Evolutionary conservation across 306 rosid genomes (phyloP), one percentile per base, ranked within the genome.

Genomic region (Lablab purpureus): DNA sequence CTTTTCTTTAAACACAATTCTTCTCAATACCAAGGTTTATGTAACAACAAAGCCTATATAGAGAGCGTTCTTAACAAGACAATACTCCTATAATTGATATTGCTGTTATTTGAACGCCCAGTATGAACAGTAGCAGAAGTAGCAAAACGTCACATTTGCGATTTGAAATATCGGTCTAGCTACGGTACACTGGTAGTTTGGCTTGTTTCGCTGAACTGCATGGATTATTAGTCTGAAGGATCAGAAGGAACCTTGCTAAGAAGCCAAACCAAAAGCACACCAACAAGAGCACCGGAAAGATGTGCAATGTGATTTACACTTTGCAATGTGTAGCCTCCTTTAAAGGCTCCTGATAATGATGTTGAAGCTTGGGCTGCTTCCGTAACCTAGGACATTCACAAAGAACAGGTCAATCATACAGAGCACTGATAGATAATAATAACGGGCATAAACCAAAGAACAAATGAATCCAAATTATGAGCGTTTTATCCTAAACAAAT

Each of bases 321-420:
- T 77, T 86, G 94, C 87, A 91, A 64, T 10, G 90, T 34, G 80
- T 72, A 58, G 80, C 91, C 91, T 59, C 96, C 92, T 0, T 83
- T 84, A 63, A 89, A 62, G 64, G 84, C 40, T 76, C 96, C 93
- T 4, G 94, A 74, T 37, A 94, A 66, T 37, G 94, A 88, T 3
- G 98, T 87, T 9, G 98, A 93, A 74, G 99, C 94, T 82, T 95
- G 98, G 40, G 99, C 99, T 69, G 98, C 97, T 87, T 93, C 99
- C 99, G 93, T 90, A 63, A 95, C 96, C 99, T 93, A 76, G 60
- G 41, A 78, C 64, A 47, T 40, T 62, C 79, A 75, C 68, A 67
- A 73, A 23, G 28, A 71, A 74, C 74, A 66, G 34, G 74, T 81
- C 51, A 62, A 70, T 45, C 23, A 81, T 50, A 46, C 58, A 51